Percentiles rank a stretch among this genome's conserved stretches.
These are phyloP conservation scores for Tulasnella sp. DNA, from an alignment of 768 basidiomycete genomes.

Conservation along the genomic window DNA sequence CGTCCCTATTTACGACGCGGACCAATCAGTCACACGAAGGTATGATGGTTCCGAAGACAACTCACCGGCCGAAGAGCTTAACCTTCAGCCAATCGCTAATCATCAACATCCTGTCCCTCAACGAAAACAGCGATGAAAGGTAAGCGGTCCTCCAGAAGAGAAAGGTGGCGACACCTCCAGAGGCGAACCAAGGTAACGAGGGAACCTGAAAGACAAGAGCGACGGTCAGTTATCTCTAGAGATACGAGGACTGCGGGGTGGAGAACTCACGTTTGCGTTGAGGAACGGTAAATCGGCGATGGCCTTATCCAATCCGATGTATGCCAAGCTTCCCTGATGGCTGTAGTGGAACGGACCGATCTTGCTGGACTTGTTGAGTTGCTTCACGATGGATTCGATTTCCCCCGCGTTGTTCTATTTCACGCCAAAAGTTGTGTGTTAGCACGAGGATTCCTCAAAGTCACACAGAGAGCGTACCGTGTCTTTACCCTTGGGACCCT, in stretches of 20 bases:
- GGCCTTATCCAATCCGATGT: constrained; percentile 95
- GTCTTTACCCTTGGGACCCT: constrained; percentile 40
- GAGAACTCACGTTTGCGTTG: constrained; percentile 68
- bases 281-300: constrained; percentile 96
- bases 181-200: constrained; percentile 73
- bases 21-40: too few relatives aligned
- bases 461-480: too few relatives aligned
- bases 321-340: constrained; percentile 91
- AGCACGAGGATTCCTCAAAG: too few relatives aligned
- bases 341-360: constrained; percentile 90
- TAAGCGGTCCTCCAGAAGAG: constrained; percentile 90
- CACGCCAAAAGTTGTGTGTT: too few relatives aligned
- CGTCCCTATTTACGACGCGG: too few relatives aligned
- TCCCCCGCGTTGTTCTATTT: constrained; percentile 37
- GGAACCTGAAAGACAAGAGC: background rate
- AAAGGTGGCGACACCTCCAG: constrained; percentile 83
- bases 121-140: constrained; percentile 89
- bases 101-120: constrained; percentile 89
- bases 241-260: constrained; percentile 12
- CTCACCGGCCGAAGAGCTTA: constrained; percentile 55
- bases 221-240: background rate
- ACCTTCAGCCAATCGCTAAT: constrained; percentile 88
- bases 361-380: constrained; percentile 64
- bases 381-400: constrained; percentile 56
- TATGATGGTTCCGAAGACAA: too few relatives aligned